Conservation (phyloP, 805 yeast species). For the Cyberlindnera mycetangii region DNA sequence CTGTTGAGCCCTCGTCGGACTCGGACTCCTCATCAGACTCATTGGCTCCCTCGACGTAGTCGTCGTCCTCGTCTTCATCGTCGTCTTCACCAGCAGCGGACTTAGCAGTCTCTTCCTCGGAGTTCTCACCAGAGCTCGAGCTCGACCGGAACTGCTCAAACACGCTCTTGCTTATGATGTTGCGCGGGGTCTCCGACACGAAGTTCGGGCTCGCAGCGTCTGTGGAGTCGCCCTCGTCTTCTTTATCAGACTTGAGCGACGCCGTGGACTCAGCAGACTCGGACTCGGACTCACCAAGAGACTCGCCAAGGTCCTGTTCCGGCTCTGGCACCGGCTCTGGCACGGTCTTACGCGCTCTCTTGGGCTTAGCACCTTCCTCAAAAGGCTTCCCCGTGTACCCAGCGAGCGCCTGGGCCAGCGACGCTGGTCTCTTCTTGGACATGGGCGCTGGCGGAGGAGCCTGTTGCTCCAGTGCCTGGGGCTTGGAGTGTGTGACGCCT, state of each 20-base stretch:
- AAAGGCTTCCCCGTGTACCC: slow-evolving; percentile 27
- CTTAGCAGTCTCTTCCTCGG: slow-evolving; percentile 24
- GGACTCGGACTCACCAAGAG: slow-evolving; percentile 2
- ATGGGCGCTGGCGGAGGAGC: too few relatives aligned
- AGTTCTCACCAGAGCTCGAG: slow-evolving; percentile 21
- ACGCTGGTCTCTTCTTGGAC: slow-evolving; percentile 15
- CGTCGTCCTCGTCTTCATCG: slow-evolving; percentile 28
- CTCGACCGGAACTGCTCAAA: slow-evolving; percentile 17
- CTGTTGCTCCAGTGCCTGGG: slow-evolving; percentile 2
- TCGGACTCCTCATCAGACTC: slow-evolving; percentile 16
- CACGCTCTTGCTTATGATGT: slow-evolving; percentile 23
- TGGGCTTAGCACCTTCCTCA: slow-evolving; percentile 20
- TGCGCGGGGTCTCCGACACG: slow-evolving; percentile 17
- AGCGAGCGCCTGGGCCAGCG: slow-evolving; percentile 27
- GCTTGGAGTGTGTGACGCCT: slow-evolving; percentile 16
- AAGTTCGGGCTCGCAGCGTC: slow-evolving; percentile 4
- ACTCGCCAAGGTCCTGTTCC: slow-evolving; percentile 11
- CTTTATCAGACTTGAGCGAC: slow-evolving; percentile 15
- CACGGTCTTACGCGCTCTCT: slow-evolving; percentile 24
- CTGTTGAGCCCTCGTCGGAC: slow-evolving; percentile 12
- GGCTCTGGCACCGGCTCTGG: slow-evolving; percentile 1
- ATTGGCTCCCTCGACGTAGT: slow-evolving; percentile 10
- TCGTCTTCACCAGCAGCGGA: slow-evolving; percentile 19
- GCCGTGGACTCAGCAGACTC: background rate
- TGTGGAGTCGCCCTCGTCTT: slow-evolving; percentile 22